Conservation (phyloP, 768 basidiomycete species). For the Mycena galericulata region DNA sequence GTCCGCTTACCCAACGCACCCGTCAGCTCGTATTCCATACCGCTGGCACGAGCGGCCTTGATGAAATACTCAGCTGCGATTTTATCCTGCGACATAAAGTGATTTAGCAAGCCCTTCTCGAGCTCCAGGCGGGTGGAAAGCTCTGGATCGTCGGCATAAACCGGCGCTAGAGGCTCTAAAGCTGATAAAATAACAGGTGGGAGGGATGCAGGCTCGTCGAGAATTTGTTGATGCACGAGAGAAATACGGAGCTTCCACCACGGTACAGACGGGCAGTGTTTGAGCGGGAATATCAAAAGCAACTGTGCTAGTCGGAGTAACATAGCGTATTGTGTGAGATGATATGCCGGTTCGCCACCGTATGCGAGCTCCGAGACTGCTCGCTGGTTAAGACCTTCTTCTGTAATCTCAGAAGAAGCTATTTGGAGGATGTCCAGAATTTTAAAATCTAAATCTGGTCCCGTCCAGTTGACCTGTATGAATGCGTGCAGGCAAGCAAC, state of each 20-base stretch:
- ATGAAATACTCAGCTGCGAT: conserved; percentile 83
- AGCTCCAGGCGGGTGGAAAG: conserved; percentile 75
- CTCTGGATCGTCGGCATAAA: conserved; percentile 66
- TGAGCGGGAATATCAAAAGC: conserved; percentile 66
- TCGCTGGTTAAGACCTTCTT: conserved; percentile 69
- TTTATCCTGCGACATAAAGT: conserved; percentile 81
- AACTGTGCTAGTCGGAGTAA: conserved; percentile 84
- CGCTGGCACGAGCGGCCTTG: conserved; percentile 79
- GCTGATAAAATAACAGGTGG: conserved; percentile 55
- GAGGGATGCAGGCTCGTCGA: conserved; percentile 85
- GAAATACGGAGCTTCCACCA: conserved; percentile 91
- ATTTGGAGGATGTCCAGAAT: conserved; percentile 55
- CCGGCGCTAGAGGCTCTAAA: conserved; percentile 54
- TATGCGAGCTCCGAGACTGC: conserved; percentile 83
- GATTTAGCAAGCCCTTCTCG: conserved; percentile 84
- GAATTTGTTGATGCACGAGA: conserved; percentile 79
- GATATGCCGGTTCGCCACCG: conserved; percentile 96
- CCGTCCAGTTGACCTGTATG: conserved; percentile 96
- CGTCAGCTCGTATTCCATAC: conserved; percentile 89
- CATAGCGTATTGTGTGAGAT: conserved; percentile 76
- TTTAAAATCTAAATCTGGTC: conserved; percentile 80
- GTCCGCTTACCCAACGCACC: conserved; percentile 95
- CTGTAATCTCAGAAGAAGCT: conserved; percentile 47
- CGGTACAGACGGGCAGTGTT: conserved; percentile 60
- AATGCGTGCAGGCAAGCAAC: conserved; percentile 91